phyloP scores from a whole-genome alignment of 2,329 filamentous ascomycete genomes.

The Talaromyces marneffei region DNA sequence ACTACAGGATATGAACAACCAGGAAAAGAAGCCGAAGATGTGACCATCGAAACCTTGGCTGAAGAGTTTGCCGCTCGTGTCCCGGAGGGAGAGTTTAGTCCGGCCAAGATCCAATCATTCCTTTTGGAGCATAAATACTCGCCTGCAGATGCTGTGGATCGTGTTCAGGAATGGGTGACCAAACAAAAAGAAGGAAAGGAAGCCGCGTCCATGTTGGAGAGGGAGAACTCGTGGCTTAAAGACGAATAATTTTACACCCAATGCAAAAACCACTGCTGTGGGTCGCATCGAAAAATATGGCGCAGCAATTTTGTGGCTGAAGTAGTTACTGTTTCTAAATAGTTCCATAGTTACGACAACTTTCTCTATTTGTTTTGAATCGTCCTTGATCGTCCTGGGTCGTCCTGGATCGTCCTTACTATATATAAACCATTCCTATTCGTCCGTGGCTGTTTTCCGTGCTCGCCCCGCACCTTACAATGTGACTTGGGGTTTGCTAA shows the following conservation, averaged over 20 bases:
- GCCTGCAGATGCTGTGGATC: constrained; percentile 22
- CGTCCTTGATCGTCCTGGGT: neutral
- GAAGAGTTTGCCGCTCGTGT: constrained; percentile 28
- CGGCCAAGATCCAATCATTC: constrained; percentile 37
- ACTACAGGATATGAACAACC: constrained; percentile 16
- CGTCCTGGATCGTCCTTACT: constrained; percentile 1
- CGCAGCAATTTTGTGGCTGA: neutral
- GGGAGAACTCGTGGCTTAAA: neutral
- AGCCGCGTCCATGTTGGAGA: neutral
- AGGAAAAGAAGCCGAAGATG: neutral
- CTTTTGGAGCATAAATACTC: constrained; percentile 30
- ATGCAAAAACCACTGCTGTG: neutral
- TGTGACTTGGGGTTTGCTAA: no score
- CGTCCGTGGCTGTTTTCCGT: neutral
- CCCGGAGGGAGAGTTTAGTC: constrained; percentile 30
- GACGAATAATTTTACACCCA: neutral
- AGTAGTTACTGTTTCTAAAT: neutral
- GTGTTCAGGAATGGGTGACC: neutral
- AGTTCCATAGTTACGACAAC: neutral
- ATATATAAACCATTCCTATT: neutral
- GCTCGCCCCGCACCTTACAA: neutral
- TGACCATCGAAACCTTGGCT: constrained; percentile 17
- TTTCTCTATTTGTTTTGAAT: neutral
- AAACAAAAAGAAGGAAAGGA: neutral
- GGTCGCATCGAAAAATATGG: neutral